A percentile compares a stretch with the other conserved stretches of the same genome.
Evolutionary conservation across 192 early-diverging fungal species (phyloP).

Genomic region (Bifiguratus adelaidae): DNA sequence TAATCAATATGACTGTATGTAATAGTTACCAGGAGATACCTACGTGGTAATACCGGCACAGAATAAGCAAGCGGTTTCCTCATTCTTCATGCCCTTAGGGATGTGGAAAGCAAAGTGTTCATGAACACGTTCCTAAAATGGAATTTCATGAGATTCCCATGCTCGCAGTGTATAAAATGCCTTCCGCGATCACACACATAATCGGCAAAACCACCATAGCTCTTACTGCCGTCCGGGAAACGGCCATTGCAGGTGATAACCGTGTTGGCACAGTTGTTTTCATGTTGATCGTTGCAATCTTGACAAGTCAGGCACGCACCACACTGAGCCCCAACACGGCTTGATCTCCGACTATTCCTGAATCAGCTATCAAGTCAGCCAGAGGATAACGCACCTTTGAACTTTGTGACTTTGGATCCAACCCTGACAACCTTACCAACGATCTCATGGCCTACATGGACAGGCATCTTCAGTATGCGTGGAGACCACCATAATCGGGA

Average conservation of each 20-base stretch:
- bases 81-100: slow-evolving; percentile 25
- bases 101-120: slow-evolving; percentile 48
- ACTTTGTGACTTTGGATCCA: slow-evolving; percentile 20
- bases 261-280: background rate
- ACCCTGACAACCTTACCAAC: slow-evolving; percentile 27
- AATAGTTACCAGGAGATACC: background rate
- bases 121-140: slow-evolving; percentile 22
- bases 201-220: slow-evolving; percentile 23
- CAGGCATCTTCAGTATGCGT: no score
- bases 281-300: background rate
- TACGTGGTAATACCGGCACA: slow-evolving; percentile 65
- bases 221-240: slow-evolving; percentile 31
- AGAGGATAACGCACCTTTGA: slow-evolving; percentile 36
- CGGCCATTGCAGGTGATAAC: slow-evolving; percentile 40
- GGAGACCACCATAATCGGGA: no score
- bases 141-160: no score
- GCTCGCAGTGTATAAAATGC: no score
- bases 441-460: slow-evolving; percentile 44
- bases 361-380: slow-evolving; percentile 16
- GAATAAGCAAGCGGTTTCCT: slow-evolving; percentile 55
- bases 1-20: background rate
- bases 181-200: slow-evolving; percentile 10
- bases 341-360: background rate
- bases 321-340: background rate
- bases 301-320: background rate